phyloP scores from a whole-genome alignment of 1,139 yeast species.

The Saccharomyces hybrid region DNA sequence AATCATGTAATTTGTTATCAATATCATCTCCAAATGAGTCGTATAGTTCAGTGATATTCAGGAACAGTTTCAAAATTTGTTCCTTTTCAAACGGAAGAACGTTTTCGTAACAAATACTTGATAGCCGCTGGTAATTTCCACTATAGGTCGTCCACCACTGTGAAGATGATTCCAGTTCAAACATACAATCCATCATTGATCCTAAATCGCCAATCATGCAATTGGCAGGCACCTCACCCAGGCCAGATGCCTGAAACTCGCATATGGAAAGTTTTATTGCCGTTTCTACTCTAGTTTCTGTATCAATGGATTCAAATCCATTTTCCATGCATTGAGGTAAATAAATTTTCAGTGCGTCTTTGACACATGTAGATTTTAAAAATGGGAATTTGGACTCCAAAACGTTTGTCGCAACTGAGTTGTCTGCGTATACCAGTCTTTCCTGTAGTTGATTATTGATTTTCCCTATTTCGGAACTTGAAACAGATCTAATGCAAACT shows the following conservation, averaged over 20 bases:
- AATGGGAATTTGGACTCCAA: conserved; percentile 20
- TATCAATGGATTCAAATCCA: conserved; percentile 28
- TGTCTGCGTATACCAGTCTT: neutral
- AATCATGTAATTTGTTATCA: neutral
- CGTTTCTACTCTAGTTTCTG: conserved; percentile 30
- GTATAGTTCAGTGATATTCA: conserved; percentile 39
- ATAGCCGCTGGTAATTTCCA: conserved; percentile 47
- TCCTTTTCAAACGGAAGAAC: conserved; percentile 47
- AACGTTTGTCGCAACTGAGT: neutral
- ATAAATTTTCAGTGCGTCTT: conserved; percentile 27
- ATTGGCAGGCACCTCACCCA: conserved; percentile 14
- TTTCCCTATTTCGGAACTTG: neutral
- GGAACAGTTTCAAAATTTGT: conserved; percentile 40
- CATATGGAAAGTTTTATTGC: conserved; percentile 48
- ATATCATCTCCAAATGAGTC: conserved; percentile 10
- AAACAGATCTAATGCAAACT: neutral
- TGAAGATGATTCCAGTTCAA: conserved; percentile 37
- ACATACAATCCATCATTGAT: conserved; percentile 34
- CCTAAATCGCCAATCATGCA: conserved; percentile 15
- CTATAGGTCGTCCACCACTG: conserved; percentile 59
- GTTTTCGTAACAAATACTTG: conserved; percentile 44
- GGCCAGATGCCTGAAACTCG: conserved; percentile 43
- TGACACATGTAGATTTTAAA: conserved; percentile 28
- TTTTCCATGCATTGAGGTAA: conserved; percentile 28
- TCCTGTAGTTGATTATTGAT: neutral